Percentiles rank a stretch among this genome's conserved stretches.
phyloP scores from a whole-genome alignment of 768 basidiomycete species.

The Postia placenta region DNA sequence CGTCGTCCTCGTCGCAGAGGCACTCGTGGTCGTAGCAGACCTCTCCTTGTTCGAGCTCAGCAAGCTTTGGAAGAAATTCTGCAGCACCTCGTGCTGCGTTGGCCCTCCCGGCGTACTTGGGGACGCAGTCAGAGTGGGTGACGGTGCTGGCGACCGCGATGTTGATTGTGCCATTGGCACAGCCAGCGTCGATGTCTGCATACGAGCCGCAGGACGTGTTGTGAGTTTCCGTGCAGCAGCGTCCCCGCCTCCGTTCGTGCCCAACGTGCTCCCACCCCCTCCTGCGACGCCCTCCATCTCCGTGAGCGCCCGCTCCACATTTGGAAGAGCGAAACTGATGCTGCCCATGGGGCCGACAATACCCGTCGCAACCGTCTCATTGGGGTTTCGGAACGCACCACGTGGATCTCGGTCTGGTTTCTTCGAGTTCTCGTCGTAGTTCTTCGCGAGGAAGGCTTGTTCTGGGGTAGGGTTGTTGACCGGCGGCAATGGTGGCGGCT shows the following conservation, averaged over 20 bases:
- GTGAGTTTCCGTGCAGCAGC: slow-evolving; percentile 26
- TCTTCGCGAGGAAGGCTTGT: slow-evolving; percentile 84
- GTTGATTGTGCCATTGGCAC: slow-evolving; percentile 13
- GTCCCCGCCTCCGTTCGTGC: slow-evolving; percentile 27
- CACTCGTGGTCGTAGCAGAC: slow-evolving; percentile 20
- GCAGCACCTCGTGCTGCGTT: slow-evolving; percentile 76
- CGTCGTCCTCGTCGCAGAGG: slow-evolving; percentile 19
- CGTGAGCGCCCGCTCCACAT: slow-evolving; percentile 78
- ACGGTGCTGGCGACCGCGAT: slow-evolving; percentile 18
- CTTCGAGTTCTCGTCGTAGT: slow-evolving; percentile 89
- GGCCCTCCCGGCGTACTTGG: slow-evolving; percentile 49
- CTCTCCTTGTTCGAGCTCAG: slow-evolving; percentile 63
- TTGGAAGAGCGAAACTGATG: slow-evolving; percentile 79
- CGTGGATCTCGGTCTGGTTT: slow-evolving; percentile 89
- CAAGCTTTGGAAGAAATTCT: slow-evolving; percentile 84
- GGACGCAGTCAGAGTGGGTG: slow-evolving; percentile 25
- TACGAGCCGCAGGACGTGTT: slow-evolving; percentile 12
- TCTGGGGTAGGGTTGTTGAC: slow-evolving; percentile 83
- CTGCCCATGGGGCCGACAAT: slow-evolving; percentile 92
- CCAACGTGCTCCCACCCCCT: slow-evolving; percentile 25
- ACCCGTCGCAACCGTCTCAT: slow-evolving; percentile 59
- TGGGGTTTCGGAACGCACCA: slow-evolving; percentile 75
- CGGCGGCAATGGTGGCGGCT: slow-evolving; percentile 64
- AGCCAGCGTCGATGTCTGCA: slow-evolving; percentile 14
- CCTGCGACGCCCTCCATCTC: slow-evolving; percentile 70